phyloP scores from a whole-genome alignment of 164 flowering plant genomes.

The Piper longum region DNA sequence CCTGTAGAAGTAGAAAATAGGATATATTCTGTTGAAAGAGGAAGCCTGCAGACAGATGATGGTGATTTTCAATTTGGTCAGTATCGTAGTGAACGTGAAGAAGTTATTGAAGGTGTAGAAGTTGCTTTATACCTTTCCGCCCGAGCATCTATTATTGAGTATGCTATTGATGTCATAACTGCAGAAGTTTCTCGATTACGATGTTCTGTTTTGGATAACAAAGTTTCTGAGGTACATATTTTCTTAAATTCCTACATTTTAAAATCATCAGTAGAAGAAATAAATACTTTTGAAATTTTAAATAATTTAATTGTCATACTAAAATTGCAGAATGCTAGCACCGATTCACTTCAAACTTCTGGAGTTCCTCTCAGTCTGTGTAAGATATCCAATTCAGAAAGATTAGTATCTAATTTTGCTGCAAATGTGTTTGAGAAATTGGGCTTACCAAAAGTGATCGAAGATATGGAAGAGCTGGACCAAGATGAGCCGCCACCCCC shows the following conservation, averaged over 20 bases:
- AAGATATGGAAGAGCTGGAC: slow-evolving; percentile 15
- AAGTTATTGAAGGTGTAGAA: slow-evolving; percentile 30
- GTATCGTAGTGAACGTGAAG: slow-evolving; percentile 12
- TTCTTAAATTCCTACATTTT: not conserved
- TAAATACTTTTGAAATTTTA: not conserved
- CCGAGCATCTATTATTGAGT: slow-evolving; percentile 25
- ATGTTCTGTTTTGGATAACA: slow-evolving; percentile 5
- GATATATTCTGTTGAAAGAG: slow-evolving; percentile 5
- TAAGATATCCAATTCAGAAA: slow-evolving; percentile 5
- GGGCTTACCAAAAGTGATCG: slow-evolving; percentile 14
- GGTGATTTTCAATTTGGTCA: slow-evolving; percentile 2
- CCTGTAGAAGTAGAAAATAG: slow-evolving; percentile 8
- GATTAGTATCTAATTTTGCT: slow-evolving; percentile 9
- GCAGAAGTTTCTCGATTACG: slow-evolving; percentile 29
- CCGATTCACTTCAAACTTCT: slow-evolving; percentile 7
- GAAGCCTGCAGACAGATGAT: slow-evolving; percentile 4
- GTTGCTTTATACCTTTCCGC: slow-evolving; percentile 38
- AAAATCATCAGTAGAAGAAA: not conserved
- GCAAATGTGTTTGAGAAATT: slow-evolving; percentile 32
- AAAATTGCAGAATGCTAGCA: not conserved
- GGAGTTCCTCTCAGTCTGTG: slow-evolving; percentile 5
- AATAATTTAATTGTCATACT: too few relatives aligned
- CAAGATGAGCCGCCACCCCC: slow-evolving; percentile 43
- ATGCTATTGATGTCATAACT: slow-evolving; percentile 24
- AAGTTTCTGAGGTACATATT: slow-evolving; percentile 20